Percentiles rank a stretch among this genome's conserved stretches.
Conservation (phyloP, 2,329 filamentous ascomycete genomes). For the Neophaeococcomyces mojaviensis region DNA sequence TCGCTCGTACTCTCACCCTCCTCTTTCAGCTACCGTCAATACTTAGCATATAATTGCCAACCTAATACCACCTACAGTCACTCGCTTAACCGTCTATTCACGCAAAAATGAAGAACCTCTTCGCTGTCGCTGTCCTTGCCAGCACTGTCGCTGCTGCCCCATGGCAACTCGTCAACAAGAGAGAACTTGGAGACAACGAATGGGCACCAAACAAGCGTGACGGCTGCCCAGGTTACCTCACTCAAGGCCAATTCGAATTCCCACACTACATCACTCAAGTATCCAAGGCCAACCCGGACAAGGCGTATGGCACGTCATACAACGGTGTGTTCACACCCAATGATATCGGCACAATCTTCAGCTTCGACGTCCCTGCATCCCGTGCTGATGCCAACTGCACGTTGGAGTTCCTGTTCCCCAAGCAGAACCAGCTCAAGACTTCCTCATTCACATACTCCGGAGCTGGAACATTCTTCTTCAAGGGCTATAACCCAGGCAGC, state of each 20-base stretch:
- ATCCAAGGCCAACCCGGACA: slow-evolving; percentile 46
- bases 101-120: slow-evolving; percentile 33
- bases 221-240: slow-evolving; percentile 40
- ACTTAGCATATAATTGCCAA: no score
- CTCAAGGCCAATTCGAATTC: slow-evolving; percentile 43
- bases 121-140: slow-evolving; percentile 32
- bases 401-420: slow-evolving; percentile 59
- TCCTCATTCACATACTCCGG: slow-evolving; percentile 51
- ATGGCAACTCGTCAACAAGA: slow-evolving; percentile 36
- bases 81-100: neutral
- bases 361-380: slow-evolving; percentile 56
- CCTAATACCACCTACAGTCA: neutral
- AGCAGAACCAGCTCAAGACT: slow-evolving; percentile 49
- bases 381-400: slow-evolving; percentile 54
- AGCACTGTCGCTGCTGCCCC: slow-evolving; percentile 36
- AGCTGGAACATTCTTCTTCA: slow-evolving; percentile 47
- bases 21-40: no score
- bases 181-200: slow-evolving; percentile 30
- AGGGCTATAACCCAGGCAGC: slow-evolving; percentile 37
- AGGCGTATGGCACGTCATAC: slow-evolving; percentile 46
- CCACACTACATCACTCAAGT: slow-evolving; percentile 59
- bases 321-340: slow-evolving; percentile 49
- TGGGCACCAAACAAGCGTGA: slow-evolving; percentile 8
- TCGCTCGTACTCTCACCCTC: no score
- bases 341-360: slow-evolving; percentile 54